phyloP scores from a whole-genome alignment of 345 rosid species.

The Brassica juncea region DNA sequence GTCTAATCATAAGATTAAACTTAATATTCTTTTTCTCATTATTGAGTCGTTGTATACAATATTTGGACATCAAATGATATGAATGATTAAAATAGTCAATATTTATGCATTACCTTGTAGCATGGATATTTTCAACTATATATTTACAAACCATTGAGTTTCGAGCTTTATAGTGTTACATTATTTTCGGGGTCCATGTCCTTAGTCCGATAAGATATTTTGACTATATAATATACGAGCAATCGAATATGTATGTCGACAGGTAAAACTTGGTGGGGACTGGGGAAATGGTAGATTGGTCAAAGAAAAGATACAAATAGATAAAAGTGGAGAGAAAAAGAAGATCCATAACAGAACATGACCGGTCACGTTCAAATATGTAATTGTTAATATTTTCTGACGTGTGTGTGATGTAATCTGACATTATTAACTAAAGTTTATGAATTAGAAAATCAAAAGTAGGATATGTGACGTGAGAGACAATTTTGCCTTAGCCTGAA shows the following conservation, averaged over 20 bases:
- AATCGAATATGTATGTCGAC: slow-evolving; percentile 11
- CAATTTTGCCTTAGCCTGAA: slow-evolving; percentile 36
- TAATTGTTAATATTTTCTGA: slow-evolving; percentile 15
- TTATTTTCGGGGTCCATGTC: slow-evolving; percentile 20
- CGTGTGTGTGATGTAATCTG: slow-evolving; percentile 22
- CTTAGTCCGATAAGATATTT: slow-evolving; percentile 32
- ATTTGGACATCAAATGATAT: not conserved
- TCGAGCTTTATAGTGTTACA: not conserved
- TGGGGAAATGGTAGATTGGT: slow-evolving; percentile 21
- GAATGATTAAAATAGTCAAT: not conserved
- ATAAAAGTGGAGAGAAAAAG: not conserved
- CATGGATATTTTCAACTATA: not conserved
- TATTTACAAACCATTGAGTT: not conserved
- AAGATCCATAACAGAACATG: not conserved
- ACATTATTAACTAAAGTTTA: not conserved
- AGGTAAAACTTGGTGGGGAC: not conserved
- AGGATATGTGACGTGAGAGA: slow-evolving; percentile 19
- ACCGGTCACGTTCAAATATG: slow-evolving; percentile 14
- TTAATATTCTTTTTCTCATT: not conserved
- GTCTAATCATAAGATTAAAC: not conserved
- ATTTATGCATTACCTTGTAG: not conserved
- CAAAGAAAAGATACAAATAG: slow-evolving; percentile 23
- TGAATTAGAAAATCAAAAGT: not conserved
- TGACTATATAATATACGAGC: slow-evolving; percentile 25
- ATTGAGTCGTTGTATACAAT: not conserved